Evolutionary conservation across 176 grass and related monocot genomes (phyloP).

Genomic region (Calamus simplicifolius): DNA sequence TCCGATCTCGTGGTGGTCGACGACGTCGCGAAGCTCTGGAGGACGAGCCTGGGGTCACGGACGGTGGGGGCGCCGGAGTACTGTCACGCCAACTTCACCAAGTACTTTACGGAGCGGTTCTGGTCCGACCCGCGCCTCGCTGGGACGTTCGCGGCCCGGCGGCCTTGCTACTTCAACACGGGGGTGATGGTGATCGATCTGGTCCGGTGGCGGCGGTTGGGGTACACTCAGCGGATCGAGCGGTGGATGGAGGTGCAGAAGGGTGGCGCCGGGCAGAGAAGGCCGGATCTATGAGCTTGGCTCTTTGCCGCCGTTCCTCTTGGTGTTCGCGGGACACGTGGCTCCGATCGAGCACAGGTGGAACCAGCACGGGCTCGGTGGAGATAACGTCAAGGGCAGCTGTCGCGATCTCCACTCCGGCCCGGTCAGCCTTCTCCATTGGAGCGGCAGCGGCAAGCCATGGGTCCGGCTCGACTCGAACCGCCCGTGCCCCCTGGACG

Average conservation of each 20-base stretch:
- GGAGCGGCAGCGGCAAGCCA: conserved; percentile 12
- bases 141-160: not conserved
- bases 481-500: conserved; percentile 1
- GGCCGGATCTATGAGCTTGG: not conserved
- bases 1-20: conserved; percentile 11
- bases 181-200: conserved; percentile 13
- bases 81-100: conserved; percentile 91
- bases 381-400: conserved; percentile 10
- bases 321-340: not conserved
- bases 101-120: conserved; percentile 69
- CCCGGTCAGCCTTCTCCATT: conserved; percentile 11
- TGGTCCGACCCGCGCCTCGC: conserved; percentile 12
- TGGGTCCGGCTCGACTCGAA: conserved; percentile 6
- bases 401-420: conserved; percentile 13
- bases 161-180: conserved; percentile 11
- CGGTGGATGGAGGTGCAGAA: conserved; percentile 12
- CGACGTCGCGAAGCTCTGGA: conserved; percentile 10
- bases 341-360: conserved; percentile 7
- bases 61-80: conserved; percentile 49
- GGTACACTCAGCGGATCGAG: conserved; percentile 12
- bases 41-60: conserved; percentile 2
- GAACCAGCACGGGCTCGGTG: conserved; percentile 12
- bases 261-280: not conserved
- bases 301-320: too few relatives aligned
- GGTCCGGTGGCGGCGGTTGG: not conserved